These are phyloP conservation scores for Esteya vermicola DNA, from an alignment of 2,329 filamentous ascomycete genomes.

Conservation along the genomic window DNA sequence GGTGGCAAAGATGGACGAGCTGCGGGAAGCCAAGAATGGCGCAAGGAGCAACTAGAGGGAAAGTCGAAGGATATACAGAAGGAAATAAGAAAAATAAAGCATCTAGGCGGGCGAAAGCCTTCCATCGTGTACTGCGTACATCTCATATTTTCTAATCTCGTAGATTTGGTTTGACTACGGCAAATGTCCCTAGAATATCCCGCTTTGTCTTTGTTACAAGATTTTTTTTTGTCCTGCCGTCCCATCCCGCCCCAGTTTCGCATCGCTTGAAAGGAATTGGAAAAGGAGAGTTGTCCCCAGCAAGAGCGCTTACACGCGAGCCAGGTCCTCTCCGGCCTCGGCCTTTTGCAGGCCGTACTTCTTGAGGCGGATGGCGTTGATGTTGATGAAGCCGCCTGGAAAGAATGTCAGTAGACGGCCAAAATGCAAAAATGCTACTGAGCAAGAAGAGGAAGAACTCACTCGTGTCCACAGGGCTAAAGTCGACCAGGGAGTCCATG, in stretches of 20 bases:
- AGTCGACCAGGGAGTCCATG: constrained; percentile 35
- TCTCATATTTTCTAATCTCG: too few relatives aligned
- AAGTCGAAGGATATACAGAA: too few relatives aligned
- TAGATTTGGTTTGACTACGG: too few relatives aligned
- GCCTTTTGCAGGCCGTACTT: constrained; percentile 33
- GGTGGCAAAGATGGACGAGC: constrained; percentile 96
- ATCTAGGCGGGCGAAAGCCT: too few relatives aligned
- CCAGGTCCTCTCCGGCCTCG: constrained; percentile 20
- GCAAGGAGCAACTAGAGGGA: constrained; percentile 2
- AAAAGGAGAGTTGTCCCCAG: too few relatives aligned
- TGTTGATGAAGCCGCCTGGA: constrained; percentile 42
- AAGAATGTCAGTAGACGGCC: too few relatives aligned
- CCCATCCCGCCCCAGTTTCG: too few relatives aligned
- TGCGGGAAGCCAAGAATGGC: constrained; percentile 62
- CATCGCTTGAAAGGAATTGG: too few relatives aligned
- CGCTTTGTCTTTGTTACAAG: not conserved
- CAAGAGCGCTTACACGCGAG: not conserved
- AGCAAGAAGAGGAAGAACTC: not conserved
- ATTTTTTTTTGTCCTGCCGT: not conserved
- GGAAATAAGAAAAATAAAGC: too few relatives aligned
- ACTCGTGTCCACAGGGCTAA: constrained; percentile 24
- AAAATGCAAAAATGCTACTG: not conserved
- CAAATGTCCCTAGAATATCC: too few relatives aligned
- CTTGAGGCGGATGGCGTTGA: constrained; percentile 53
- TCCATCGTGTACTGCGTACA: too few relatives aligned